A percentile compares a stretch with the other conserved stretches of the same genome.
Evolutionary conservation across 768 basidiomycete species (phyloP).

Genomic region (Sporobolomyces phaffii): DNA sequence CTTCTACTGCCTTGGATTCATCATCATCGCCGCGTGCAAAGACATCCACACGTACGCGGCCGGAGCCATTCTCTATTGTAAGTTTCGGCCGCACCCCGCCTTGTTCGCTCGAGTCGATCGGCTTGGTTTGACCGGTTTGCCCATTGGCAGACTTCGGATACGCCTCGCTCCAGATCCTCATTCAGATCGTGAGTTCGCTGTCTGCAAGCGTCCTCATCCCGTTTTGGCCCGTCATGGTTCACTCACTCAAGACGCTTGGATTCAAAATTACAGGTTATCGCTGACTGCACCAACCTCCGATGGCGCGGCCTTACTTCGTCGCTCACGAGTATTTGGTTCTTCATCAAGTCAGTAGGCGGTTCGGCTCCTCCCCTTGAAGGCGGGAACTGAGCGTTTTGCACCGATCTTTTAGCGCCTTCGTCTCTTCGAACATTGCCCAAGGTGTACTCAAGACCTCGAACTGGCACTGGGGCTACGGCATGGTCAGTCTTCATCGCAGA

Average conservation of each 20-base stretch:
- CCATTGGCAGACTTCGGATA: slow-evolving; percentile 44
- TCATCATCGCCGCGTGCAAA: slow-evolving; percentile 26
- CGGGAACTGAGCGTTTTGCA: not conserved
- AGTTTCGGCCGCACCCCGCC: too few species aligned
- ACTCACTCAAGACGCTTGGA: too few species aligned
- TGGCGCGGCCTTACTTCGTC: slow-evolving; percentile 45
- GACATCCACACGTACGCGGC: slow-evolving; percentile 43
- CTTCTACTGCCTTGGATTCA: slow-evolving; percentile 60
- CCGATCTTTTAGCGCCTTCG: slow-evolving; percentile 44
- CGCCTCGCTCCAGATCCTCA: slow-evolving; percentile 48
- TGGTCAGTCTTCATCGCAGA: slow-evolving; percentile 34
- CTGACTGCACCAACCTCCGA: slow-evolving; percentile 49
- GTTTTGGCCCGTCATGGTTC: too few species aligned
- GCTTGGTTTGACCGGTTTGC: too few species aligned
- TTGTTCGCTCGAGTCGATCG: too few species aligned
- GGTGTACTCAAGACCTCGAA: slow-evolving; percentile 17
- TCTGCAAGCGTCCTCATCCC: too few species aligned
- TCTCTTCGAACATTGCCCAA: slow-evolving; percentile 47
- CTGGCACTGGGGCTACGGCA: slow-evolving; percentile 50
- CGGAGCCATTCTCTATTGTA: slow-evolving; percentile 41
- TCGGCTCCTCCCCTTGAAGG: too few species aligned
- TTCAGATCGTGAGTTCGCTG: slow-evolving; percentile 43
- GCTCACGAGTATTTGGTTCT: slow-evolving; percentile 43
- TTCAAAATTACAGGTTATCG: slow-evolving; percentile 47
- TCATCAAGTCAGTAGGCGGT: slow-evolving; percentile 39